A percentile compares a stretch with the other conserved stretches of the same genome.
Conservation (phyloP, 2,329 filamentous ascomycete species). For the Emmonsia crescens region DNA sequence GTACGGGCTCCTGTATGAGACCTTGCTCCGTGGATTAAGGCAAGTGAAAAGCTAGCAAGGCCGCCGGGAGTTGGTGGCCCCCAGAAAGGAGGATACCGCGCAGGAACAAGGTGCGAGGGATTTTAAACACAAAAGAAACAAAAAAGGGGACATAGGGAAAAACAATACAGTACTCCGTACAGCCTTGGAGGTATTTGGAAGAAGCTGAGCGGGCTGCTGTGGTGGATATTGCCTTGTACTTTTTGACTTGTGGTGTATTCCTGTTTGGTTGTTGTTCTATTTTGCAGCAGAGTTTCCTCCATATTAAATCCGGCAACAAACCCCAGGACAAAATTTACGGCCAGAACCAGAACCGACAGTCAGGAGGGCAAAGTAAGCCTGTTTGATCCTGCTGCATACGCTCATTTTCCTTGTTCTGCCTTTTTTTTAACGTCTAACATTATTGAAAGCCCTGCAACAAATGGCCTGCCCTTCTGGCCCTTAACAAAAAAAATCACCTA, state of each 20-base stretch:
- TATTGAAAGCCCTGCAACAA: neutral
- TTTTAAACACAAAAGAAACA: neutral
- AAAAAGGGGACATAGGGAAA: no score
- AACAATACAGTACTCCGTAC: slow-evolving; percentile 3
- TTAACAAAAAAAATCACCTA: slow-evolving; percentile 3
- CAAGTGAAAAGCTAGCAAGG: slow-evolving; percentile 12
- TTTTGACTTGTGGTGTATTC: slow-evolving; percentile 5
- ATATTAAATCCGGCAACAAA: slow-evolving; percentile 1
- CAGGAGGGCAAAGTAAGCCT: slow-evolving; percentile 5
- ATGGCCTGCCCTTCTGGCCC: neutral
- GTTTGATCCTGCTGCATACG: slow-evolving; percentile 3
- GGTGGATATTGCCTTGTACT: slow-evolving; percentile 6
- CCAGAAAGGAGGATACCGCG: slow-evolving; percentile 8
- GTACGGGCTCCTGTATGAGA: slow-evolving; percentile 26
- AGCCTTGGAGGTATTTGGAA: neutral
- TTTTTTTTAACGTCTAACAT: slow-evolving; percentile 1
- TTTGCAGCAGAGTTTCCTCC: neutral
- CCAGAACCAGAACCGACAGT: neutral
- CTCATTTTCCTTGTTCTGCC: neutral
- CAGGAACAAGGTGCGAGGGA: slow-evolving; percentile 4
- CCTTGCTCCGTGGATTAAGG: slow-evolving; percentile 19
- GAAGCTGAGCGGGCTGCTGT: neutral
- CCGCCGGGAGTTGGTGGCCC: neutral
- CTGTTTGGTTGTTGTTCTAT: neutral
- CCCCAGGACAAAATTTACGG: neutral